Base-by-base conservation (phyloP, 2,329 filamentous ascomycete species). In the Teratosphaeria viscida region DNA sequence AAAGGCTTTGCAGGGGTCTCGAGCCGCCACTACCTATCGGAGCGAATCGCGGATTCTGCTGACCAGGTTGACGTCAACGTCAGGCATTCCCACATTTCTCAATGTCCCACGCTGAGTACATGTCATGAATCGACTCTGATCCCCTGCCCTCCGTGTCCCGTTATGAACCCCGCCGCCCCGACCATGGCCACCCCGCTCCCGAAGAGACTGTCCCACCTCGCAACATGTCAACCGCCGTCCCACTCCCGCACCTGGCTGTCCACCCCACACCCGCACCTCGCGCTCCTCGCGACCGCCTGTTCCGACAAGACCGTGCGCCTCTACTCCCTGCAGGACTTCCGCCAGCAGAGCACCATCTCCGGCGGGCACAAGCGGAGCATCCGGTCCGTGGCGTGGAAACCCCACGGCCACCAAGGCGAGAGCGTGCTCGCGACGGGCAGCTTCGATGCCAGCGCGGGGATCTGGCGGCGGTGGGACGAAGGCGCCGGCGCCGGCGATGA, bases 291-390 rank as follows among this genome's bases (percentile, higher is more conserved):
- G 60, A 96, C 92, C 19, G 87, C 90, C 62, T 90, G 92, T 75
- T 85, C 89, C 60, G 86, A 89, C 73, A 95, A 94, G 71, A 86
- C 86, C 43, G 89, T 94, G 59, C 92, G 90, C 62, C 82, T 99
- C 68, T 96, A 95, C 80, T 95, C 89, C 56, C 85, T 97, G 56
- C 83, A 83, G 39, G 88, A 87, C 59, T 89, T 95, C 71, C 85
- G 85, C 14, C 82, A 90, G 56, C 86, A 95, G 70, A 90, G 87
- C 69, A 83, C 82, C 23, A 85, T 97, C 58, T 85, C 86, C 7
- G 92, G 91, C 61, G 94, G 92, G 7, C 94, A 99, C 76, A 89
- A 90, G 67, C 88, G 94, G 59, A 94, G 88, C 67, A 85, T 99
- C n/a, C 85, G 94, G 59, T 85, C 85, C 56, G 85, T 86, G 23